phyloP scores from a whole-genome alignment of 805 yeast genomes.

The Candida germanica region DNA sequence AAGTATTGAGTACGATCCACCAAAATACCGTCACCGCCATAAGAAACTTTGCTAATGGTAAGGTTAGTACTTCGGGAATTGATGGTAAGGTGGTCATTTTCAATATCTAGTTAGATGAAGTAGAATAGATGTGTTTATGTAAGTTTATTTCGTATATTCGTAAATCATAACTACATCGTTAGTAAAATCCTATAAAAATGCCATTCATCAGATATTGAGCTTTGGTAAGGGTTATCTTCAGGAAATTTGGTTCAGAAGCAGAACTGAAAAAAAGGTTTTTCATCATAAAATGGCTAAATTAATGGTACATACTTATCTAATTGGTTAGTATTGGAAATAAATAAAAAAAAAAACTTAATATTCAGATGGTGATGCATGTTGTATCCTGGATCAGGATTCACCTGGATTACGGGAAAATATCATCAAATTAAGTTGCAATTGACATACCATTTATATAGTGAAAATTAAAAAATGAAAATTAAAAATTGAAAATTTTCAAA shows the following conservation, averaged over 20 bases:
- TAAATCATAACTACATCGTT: background rate
- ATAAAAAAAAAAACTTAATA: slow-evolving; percentile 2
- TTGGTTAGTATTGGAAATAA: slow-evolving; percentile 6
- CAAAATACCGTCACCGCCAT: slow-evolving; percentile 83
- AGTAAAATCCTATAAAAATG: slow-evolving; percentile 1
- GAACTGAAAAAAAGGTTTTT: slow-evolving; percentile 74
- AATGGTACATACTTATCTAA: slow-evolving; percentile 9
- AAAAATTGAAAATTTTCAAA: too few relatives aligned
- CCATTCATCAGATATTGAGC: slow-evolving; percentile 26
- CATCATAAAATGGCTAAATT: slow-evolving; percentile 48
- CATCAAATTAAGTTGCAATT: slow-evolving; percentile 21
- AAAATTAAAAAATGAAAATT: too few relatives aligned
- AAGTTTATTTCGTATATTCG: background rate
- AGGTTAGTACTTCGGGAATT: slow-evolving; percentile 68
- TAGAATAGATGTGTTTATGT: background rate
- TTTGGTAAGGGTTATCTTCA: slow-evolving; percentile 78
- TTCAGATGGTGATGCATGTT: slow-evolving; percentile 98
- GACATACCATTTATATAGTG: too few relatives aligned
- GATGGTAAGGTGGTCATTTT: slow-evolving; percentile 92
- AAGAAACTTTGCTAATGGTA: slow-evolving; percentile 44
- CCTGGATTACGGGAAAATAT: slow-evolving; percentile 39
- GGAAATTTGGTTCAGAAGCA: slow-evolving; percentile 83
- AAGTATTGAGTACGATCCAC: slow-evolving; percentile 69
- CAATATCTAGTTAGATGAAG: slow-evolving; percentile 15
- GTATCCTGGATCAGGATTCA: slow-evolving; percentile 77